phyloP scores from a whole-genome alignment of 169 alveolate genomes.

The Besnoitia besnoiti region DNA sequence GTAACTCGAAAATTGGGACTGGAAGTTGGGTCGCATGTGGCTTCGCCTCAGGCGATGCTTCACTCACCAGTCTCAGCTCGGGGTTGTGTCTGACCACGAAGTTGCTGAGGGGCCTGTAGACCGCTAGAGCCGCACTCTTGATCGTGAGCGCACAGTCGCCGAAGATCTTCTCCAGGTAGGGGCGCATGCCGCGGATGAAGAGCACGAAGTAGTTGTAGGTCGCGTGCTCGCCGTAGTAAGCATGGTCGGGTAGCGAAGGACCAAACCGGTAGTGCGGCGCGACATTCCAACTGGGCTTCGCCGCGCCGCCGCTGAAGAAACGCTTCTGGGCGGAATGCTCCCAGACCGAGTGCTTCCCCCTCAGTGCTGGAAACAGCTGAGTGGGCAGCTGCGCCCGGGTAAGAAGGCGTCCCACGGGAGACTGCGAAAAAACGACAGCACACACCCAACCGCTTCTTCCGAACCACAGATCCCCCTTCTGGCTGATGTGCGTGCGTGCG shows the following conservation, averaged over 20 bases:
- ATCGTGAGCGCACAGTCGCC: slow-evolving; percentile 67
- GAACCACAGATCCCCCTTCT: too few relatives aligned
- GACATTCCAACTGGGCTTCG: slow-evolving; percentile 80
- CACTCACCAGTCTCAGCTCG: slow-evolving; percentile 81
- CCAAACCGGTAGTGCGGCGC: slow-evolving; percentile 76
- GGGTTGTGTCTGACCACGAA: slow-evolving; percentile 83
- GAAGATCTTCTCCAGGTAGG: slow-evolving; percentile 72
- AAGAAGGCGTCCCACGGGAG: not conserved
- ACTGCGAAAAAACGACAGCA: not conserved
- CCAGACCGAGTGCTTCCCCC: not conserved
- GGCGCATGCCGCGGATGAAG: slow-evolving; percentile 78
- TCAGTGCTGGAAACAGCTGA: not conserved
- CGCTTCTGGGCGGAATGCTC: not conserved
- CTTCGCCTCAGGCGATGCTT: too few relatives aligned
- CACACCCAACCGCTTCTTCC: too few relatives aligned
- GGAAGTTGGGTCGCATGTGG: too few relatives aligned
- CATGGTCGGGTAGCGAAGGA: slow-evolving; percentile 77
- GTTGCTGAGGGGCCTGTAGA: slow-evolving; percentile 75
- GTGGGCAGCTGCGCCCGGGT: not conserved
- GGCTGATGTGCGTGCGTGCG: too few relatives aligned
- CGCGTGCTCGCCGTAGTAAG: slow-evolving; percentile 81
- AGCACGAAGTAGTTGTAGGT: slow-evolving; percentile 78
- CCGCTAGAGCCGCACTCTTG: slow-evolving; percentile 59
- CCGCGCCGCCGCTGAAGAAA: slow-evolving; percentile 77
- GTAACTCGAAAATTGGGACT: too few relatives aligned